A percentile compares a stretch with the other conserved stretches of the same genome.
Conservation (phyloP, 768 basidiomycete genomes). For the Asterophora parasitica region DNA sequence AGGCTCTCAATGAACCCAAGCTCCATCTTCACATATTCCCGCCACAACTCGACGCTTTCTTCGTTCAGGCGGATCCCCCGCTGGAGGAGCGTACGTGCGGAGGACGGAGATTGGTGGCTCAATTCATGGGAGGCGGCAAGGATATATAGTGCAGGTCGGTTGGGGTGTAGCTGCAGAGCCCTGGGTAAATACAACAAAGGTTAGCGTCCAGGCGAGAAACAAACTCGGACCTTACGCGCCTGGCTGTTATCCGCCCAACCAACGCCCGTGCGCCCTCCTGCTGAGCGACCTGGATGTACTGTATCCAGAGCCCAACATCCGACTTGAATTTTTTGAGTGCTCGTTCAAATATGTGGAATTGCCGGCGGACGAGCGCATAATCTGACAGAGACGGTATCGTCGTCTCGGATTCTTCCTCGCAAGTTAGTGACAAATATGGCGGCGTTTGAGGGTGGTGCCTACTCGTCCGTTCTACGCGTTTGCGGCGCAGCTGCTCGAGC, state of each 20-base stretch:
- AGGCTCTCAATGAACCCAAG: constrained; percentile 79
- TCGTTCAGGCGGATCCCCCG: constrained; percentile 78
- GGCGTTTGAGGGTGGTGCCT: constrained; percentile 4
- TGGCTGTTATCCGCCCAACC: constrained; percentile 77
- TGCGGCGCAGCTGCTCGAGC: constrained; percentile 74
- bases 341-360: constrained; percentile 88
- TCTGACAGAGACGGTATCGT: constrained; percentile 68
- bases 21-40: constrained; percentile 89
- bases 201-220: background rate
- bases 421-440: background rate
- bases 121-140: constrained; percentile 83
- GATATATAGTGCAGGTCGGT: constrained; percentile 72
- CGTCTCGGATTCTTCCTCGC: constrained; percentile 33
- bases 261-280: constrained; percentile 73
- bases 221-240: constrained; percentile 38
- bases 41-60: constrained; percentile 75
- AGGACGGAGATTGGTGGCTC: constrained; percentile 63
- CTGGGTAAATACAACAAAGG: constrained; percentile 31
- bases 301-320: constrained; percentile 83
- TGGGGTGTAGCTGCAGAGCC: constrained; percentile 85
- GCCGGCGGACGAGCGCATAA: constrained; percentile 78
- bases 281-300: constrained; percentile 84
- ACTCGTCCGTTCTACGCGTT: constrained; percentile 73
- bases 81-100: constrained; percentile 79
- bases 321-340: constrained; percentile 85